Conservation (phyloP, 192 early-diverging fungal genomes). For the Linnemannia schmuckeri region DNA sequence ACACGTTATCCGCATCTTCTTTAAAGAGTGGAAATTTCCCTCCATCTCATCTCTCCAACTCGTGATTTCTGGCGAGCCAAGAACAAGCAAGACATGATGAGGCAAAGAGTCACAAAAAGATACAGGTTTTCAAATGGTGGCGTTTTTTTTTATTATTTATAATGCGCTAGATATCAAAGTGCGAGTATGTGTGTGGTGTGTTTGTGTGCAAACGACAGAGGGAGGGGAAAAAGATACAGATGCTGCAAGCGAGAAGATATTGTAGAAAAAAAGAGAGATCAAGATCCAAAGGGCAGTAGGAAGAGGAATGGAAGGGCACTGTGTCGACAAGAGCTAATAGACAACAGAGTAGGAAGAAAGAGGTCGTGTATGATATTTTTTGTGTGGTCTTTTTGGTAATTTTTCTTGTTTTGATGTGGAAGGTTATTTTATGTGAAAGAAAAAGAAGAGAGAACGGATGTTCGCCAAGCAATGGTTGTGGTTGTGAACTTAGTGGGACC, state of each 20-base stretch:
- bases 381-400: background rate
- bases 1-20: background rate
- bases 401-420: background rate
- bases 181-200: background rate
- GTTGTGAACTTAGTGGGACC: background rate
- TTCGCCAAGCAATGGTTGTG: background rate
- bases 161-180: background rate
- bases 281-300: background rate
- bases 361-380: conserved; percentile 10
- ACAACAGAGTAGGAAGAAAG: background rate
- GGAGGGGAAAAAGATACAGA: background rate
- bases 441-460: no score
- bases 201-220: background rate
- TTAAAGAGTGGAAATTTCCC: background rate
- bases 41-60: background rate
- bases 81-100: background rate
- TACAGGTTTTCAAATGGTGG: background rate
- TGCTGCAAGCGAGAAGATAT: conserved; percentile 1
- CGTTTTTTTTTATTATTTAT: background rate
- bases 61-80: background rate
- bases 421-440: background rate
- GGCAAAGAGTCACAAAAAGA: background rate
- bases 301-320: background rate
- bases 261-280: background rate
- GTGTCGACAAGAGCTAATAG: background rate